phyloP scores from a whole-genome alignment of 345 rosid genomes.

The Sonneratia alba region DNA sequence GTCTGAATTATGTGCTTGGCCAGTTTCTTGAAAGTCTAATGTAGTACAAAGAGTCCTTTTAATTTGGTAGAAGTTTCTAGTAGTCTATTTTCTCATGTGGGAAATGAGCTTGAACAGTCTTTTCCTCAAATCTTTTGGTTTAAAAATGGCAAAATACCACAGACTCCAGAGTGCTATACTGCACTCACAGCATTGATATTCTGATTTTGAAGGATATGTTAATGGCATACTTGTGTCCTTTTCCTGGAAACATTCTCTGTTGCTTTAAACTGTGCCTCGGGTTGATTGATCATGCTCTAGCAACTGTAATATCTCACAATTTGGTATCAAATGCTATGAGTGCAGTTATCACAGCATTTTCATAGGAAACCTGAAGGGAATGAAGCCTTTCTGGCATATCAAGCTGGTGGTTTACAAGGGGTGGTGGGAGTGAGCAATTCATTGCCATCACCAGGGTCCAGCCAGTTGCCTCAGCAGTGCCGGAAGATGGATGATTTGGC shows the following conservation, averaged over 20 bases:
- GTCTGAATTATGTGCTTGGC: neutral
- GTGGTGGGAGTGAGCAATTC: slow-evolving; percentile 57
- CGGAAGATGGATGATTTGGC: slow-evolving; percentile 69
- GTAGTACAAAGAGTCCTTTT: too few relatives aligned
- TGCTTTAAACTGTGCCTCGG: neutral
- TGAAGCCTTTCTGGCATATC: slow-evolving; percentile 69
- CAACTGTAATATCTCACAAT: neutral
- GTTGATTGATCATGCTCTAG: neutral
- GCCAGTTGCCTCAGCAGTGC: slow-evolving; percentile 74
- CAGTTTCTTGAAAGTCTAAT: neutral
- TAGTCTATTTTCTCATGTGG: neutral
- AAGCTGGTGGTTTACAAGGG: slow-evolving; percentile 64
- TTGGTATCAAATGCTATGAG: slow-evolving; percentile 9
- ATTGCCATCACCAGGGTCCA: slow-evolving; percentile 55
- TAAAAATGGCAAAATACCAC: neutral
- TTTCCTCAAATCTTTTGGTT: neutral
- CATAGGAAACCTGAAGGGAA: slow-evolving; percentile 62
- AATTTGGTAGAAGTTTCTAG: neutral
- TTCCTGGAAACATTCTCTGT: neutral
- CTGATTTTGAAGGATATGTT: neutral
- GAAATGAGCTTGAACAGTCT: neutral
- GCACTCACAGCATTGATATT: neutral
- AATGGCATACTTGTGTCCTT: neutral
- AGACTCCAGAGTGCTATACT: neutral
- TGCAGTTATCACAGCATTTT: slow-evolving; percentile 56